Evolutionary conservation across 768 basidiomycete genomes (phyloP), one percentile per base, ranked within the genome.

Genomic region (Rhodosporidiobolus sp.): DNA sequence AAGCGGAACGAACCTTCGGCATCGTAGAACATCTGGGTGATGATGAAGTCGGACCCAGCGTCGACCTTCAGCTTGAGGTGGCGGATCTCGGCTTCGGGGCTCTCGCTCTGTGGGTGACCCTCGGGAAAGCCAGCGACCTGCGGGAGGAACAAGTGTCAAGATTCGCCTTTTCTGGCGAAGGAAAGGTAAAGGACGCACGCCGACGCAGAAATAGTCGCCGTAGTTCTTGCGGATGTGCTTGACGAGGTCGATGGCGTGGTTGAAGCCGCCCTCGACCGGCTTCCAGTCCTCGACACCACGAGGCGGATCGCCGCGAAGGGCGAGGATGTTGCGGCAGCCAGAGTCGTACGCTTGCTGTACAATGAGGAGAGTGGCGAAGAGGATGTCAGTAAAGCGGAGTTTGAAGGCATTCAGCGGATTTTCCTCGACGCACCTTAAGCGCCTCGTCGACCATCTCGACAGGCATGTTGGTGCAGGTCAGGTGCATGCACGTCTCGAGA

Each of bases 401-500:
- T 63, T 32, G 35, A 22, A 22, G 43, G 5, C 16, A 22, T 12
- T n/a, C 20, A 35, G 20, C 3, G 28, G 32, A 43, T 43, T 43
- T 43, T 43, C 38, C 22, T 46, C 12, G 10, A 38, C 70, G 28
- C 73, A 85, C 86, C 92, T 84, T 83, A 58, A 99, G 83, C 45
- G 96, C 95, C 76, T 89, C 87, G 83, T 97, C 93, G 38, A 99
- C 91, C 81, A 96, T 97, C 81, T 91, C 90, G 78, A 85, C 85
- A 17, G 94, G 94, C 95, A 99, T 98, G 83, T 95, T 96, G 65
- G 96, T 98, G 81, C 96, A 99, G 58, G 95, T 98, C 74, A 99
- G 82, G 83, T 99, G 96, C 96, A 99, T 98, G 83, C 94, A 97
- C 32, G 95, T 98, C 83, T 98, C 96, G 38, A 98, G 86, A 0